These are phyloP conservation scores for Stagonosporopsis vannaccii DNA, from an alignment of 2,329 filamentous ascomycete genomes.

Conservation along the genomic window DNA sequence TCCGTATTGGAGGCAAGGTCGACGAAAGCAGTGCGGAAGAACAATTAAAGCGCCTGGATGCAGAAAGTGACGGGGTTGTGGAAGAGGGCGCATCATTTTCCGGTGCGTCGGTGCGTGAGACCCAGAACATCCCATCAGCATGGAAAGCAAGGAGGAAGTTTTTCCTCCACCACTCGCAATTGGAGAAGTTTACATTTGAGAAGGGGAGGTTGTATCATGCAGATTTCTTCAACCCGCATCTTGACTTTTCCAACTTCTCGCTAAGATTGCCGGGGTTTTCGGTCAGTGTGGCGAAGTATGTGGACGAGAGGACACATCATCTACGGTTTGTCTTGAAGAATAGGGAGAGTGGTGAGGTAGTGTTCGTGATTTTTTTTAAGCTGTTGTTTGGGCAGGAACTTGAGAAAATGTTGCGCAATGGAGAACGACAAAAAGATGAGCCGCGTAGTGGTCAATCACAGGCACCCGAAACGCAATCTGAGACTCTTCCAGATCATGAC, in stretches of 20 bases:
- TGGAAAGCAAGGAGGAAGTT: slow-evolving; percentile 55
- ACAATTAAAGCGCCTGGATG: slow-evolving; percentile 32
- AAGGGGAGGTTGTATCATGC: slow-evolving; percentile 54
- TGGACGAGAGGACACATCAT: slow-evolving; percentile 58
- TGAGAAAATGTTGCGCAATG: slow-evolving; percentile 40
- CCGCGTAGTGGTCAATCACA: background rate
- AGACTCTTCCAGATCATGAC: background rate
- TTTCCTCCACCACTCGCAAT: slow-evolving; percentile 48
- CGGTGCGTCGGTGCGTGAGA: slow-evolving; percentile 42
- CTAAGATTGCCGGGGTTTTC: slow-evolving; percentile 56
- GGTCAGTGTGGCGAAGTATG: slow-evolving; percentile 55
- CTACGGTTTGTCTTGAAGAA: slow-evolving; percentile 57
- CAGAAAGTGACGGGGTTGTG: slow-evolving; percentile 40
- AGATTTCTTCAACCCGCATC: slow-evolving; percentile 59
- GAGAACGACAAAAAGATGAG: background rate
- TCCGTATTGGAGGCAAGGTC: slow-evolving; percentile 41
- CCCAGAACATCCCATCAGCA: slow-evolving; percentile 46
- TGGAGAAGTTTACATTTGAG: slow-evolving; percentile 52
- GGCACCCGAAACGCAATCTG: background rate
- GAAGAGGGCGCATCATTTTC: slow-evolving; percentile 46
- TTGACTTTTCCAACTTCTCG: slow-evolving; percentile 57
- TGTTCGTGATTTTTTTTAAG: slow-evolving; percentile 56
- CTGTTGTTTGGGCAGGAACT: slow-evolving; percentile 55
- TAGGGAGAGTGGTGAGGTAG: slow-evolving; percentile 49
- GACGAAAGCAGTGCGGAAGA: slow-evolving; percentile 25